Evolutionary conservation across 176 grass and related monocot species (phyloP), one percentile per base, ranked within the genome.

Genomic region (Carex parvula): DNA sequence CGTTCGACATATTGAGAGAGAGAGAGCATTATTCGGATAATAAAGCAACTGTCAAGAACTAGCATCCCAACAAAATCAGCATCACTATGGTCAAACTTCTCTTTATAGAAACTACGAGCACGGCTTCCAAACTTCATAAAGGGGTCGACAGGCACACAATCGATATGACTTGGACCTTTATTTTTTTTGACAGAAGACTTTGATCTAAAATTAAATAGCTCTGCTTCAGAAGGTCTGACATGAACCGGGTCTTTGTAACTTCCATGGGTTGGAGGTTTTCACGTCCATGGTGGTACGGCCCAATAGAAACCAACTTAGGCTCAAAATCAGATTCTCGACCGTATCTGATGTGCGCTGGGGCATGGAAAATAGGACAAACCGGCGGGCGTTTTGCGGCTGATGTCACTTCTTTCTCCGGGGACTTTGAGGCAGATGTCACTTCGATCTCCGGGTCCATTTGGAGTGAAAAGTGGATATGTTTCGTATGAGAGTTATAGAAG

Each of bases 291-390:
- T 52, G 20, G 64, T 68, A 84, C 20, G 81, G 81, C 10, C 81
- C 81, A 69, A 84, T 56, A 15, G 81, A 84, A 48, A 84, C 61
- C 63, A 71, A 8, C 26, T 20, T 70, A 4, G 83, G 83, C 50
- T 72, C 67, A 44, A 76, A 48, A 48, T 76, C 41, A 50, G 35
- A 11, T 76, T 2, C 15, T 76, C 71, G 4, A 11, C 41, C 18
- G 1, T 53, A 12, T 48, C 41, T 39, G 1, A 76, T 76, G 37
- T 21, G 71, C 6, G 11, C 0, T 76, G 71, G 71, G 17, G 46
- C 39, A 41, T 6, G 71, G 71, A 0, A 76, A 76, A 29, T 29
- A 26, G 26, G 0, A 26, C 26, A 26, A 26, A 26, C 26, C 26
- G n/a, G n/a, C n/a, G n/a, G n/a, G n/a, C n/a, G n/a, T n/a, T n/a